Base-by-base conservation (phyloP, 257 asterid species). In the Apocynum venetum region DNA sequence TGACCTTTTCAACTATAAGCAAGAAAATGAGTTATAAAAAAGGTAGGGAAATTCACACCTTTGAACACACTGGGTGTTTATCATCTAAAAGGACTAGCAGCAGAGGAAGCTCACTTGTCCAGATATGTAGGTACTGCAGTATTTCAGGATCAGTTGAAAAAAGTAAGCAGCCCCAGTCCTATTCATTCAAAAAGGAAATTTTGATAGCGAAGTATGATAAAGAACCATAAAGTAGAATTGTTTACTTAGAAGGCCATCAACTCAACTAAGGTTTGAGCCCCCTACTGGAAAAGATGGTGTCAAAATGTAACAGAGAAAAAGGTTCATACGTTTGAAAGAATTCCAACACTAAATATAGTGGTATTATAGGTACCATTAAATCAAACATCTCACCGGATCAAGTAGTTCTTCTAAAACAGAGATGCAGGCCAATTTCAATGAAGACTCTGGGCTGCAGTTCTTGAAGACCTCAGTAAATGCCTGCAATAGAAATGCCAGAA, bases 371-470 rank as follows among this genome's bases (percentile, higher is more conserved):
- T 40, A 20, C 55, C 2, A 40, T 1, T 19, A 65, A 55, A 44
- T 69, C 12, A 56, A 60, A 59, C 4, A 81, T 83, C 98, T 93
- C 84, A 95, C 99, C 80, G 94, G 94, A 83, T 83, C 80, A 25
- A 91, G 84, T 93, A 91, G 86, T 82, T 91, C 93, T 71, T 84
- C 86, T 55, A 91, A 61, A 70, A 92, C 96, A 86, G 89, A 84
- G 87, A 95, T 86, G 89, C 97, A 95, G 71, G 97, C 91, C 80
- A 93, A 85, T 84, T 90, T 95, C 86, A 87, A 71, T 44, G 89
- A 82, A 76, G 97, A 88, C 71, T 82, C 91, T 72, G 92, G 87
- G 61, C 78, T 85, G 81, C 91, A 90, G 76, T 80, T 87, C 92
- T 74, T 84, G 88, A 90, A 90, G 81, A 80, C 86, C 72, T 77